phyloP scores from a whole-genome alignment of 306 rosid genomes.

The Quercus engelmannii region DNA sequence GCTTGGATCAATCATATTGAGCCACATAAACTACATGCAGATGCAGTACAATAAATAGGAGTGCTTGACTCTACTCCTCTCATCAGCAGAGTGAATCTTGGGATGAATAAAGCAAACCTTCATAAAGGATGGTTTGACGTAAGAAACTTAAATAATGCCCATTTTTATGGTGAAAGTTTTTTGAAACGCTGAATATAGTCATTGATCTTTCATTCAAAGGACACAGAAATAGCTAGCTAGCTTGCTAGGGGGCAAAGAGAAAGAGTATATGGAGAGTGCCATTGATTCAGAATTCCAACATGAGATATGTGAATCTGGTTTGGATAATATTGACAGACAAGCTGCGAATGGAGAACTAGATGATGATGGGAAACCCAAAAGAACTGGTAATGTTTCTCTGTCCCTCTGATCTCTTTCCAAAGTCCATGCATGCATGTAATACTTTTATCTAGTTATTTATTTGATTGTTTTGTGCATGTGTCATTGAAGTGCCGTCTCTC shows the following conservation, averaged over 20 bases:
- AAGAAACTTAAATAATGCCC: too few species aligned
- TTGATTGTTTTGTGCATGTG: neutral
- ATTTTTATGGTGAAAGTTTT: too few species aligned
- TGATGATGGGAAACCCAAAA: slow-evolving; percentile 36
- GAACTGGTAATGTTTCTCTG: slow-evolving; percentile 22
- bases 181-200: too few species aligned
- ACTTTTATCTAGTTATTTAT: neutral
- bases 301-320: neutral
- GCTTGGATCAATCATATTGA: neutral
- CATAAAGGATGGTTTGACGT: too few species aligned
- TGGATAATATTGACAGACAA: neutral
- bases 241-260: too few species aligned
- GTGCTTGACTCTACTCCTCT: neutral
- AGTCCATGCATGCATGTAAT: neutral
- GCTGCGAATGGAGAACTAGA: slow-evolving; percentile 2
- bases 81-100: too few species aligned
- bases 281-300: too few species aligned
- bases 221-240: too few species aligned
- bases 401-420: neutral
- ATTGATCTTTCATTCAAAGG: too few species aligned
- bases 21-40: neutral
- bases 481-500: neutral
- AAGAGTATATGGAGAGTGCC: too few species aligned
- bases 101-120: too few species aligned
- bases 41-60: neutral